phyloP scores from a whole-genome alignment of 805 yeast genomes.

The Barnettozyma sp. region DNA sequence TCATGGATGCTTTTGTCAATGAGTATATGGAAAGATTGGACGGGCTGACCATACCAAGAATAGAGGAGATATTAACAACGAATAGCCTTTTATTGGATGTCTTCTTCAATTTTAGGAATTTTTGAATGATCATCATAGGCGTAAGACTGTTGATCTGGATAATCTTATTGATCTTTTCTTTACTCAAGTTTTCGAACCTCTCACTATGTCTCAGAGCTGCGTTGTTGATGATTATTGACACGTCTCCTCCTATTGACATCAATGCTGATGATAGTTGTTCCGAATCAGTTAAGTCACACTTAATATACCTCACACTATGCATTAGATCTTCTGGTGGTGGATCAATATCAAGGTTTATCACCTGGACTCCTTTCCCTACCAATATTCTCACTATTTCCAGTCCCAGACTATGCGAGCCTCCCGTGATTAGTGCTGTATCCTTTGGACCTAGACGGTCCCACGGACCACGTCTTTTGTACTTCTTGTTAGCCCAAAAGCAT shows the following conservation, averaged over 20 bases:
- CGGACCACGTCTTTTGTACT: constrained; percentile 18
- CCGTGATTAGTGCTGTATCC: constrained; percentile 29
- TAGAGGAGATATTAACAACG: constrained; percentile 72
- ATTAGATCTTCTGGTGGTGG: constrained; percentile 12
- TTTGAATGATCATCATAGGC: constrained; percentile 58
- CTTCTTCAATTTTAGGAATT: constrained; percentile 61
- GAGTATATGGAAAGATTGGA: constrained; percentile 74
- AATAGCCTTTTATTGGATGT: constrained; percentile 48
- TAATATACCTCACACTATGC: constrained; percentile 35
- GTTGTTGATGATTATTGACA: constrained; percentile 71
- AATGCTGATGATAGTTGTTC: constrained; percentile 35
- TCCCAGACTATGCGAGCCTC: constrained; percentile 36
- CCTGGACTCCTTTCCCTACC: constrained; percentile 12
- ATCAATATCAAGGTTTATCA: constrained; percentile 25
- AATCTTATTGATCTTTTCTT: constrained; percentile 48
- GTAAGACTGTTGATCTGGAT: constrained; percentile 61
- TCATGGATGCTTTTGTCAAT: constrained; percentile 77
- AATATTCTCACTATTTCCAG: constrained; percentile 22
- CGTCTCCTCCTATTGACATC: constrained; percentile 33
- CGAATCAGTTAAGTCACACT: constrained; percentile 62
- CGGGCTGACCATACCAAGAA: constrained; percentile 74
- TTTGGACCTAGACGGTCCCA: constrained; percentile 14
- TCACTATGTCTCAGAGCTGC: constrained; percentile 66
- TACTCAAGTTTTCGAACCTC: constrained; percentile 40
- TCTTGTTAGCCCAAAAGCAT: constrained; percentile 1